Base-by-base conservation (phyloP, 1,284 basidiomycete species). In the Rhodofomes roseus region DNA sequence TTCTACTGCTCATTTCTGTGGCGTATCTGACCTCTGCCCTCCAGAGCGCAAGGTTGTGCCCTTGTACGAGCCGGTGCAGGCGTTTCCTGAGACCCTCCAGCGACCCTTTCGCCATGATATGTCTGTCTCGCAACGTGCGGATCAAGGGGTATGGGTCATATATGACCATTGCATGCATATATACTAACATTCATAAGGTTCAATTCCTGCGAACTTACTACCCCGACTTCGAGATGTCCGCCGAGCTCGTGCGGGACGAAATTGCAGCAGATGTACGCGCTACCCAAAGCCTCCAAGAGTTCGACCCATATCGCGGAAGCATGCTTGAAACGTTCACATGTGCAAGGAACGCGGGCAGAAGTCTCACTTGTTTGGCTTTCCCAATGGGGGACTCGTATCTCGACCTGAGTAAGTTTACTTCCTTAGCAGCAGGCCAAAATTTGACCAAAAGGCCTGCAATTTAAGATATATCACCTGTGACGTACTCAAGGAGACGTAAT, bases 221-320 rank as follows among this genome's bases (percentile, higher is more conserved):
- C 60, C 87, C 90, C 1, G 89, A 92, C 62, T 77, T 86, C n/a
- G 86, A 90, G 60, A 76, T 92, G 34, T 74, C 87, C 7, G 72
- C 80, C 31, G 84, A 89, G 29, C 71, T 92, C 27, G 78, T 92
- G 50, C 73, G 81, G 54, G 79, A 82, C 22, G 77, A 84, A 60
- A 72, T 90, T 16, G 70, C 75, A 25, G 73, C 75, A 52, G 83
- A 86, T 51, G 73, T 75, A 12, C 72, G 67, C 39, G 58, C 74
- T 46, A 61, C 66, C 31, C 70, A 68, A n/a, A 63, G 70, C 14
- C 67, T 80, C 9, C 63, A 74, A 29, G 58, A 60, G 18, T 87
- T 85, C 56, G 82, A 91, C 67, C 83, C 86, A 20, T 80, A 78
- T 46, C 59, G 70, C 1, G 86, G 86, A 22, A 85, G 84, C 65